A percentile compares a stretch with the other conserved stretches of the same genome.
Conservation (phyloP, 2,329 filamentous ascomycete genomes). For the Lasiodiplodia hormozganensis region DNA sequence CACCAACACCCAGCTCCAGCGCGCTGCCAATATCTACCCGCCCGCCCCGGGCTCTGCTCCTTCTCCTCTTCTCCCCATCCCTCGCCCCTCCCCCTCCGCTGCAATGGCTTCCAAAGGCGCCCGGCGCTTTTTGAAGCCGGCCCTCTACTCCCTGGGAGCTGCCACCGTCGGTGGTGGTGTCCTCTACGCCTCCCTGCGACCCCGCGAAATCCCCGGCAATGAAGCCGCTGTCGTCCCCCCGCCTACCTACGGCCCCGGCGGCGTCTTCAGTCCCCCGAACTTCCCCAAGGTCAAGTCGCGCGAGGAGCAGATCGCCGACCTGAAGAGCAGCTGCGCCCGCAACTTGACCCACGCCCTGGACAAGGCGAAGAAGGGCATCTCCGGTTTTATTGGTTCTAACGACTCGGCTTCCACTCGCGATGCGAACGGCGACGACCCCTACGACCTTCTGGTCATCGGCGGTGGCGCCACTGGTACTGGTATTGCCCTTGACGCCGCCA, state of each 20-base stretch:
- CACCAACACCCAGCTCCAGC: neutral
- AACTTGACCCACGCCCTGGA: conserved; percentile 42
- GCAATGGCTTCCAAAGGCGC: conserved; percentile 35
- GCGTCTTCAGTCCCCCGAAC: conserved; percentile 69
- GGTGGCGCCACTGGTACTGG: conserved; percentile 81
- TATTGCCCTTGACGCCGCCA: conserved; percentile 81
- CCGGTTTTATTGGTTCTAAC: conserved; percentile 32
- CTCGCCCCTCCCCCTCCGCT: neutral
- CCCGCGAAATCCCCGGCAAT: conserved; percentile 73
- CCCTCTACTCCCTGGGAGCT: conserved; percentile 66
- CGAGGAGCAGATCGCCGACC: conserved; percentile 68
- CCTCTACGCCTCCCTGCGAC: conserved; percentile 70
- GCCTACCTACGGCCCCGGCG: conserved; percentile 72
- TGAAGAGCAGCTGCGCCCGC: conserved; percentile 59
- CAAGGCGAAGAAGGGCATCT: conserved; percentile 44
- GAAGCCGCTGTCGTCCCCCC: conserved; percentile 73
- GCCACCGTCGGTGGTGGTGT: conserved; percentile 61
- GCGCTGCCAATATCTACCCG: conserved; percentile 22
- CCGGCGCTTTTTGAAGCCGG: conserved; percentile 59
- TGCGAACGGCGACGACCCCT: conserved; percentile 59
- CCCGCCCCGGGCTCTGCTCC: conserved; percentile 15
- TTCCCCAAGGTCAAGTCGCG: conserved; percentile 70
- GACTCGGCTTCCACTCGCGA: conserved; percentile 18
- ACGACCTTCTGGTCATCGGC: conserved; percentile 80
- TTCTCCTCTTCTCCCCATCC: neutral